Conservation (phyloP, 345 rosid genomes). For the Anacardium occidentale region DNA sequence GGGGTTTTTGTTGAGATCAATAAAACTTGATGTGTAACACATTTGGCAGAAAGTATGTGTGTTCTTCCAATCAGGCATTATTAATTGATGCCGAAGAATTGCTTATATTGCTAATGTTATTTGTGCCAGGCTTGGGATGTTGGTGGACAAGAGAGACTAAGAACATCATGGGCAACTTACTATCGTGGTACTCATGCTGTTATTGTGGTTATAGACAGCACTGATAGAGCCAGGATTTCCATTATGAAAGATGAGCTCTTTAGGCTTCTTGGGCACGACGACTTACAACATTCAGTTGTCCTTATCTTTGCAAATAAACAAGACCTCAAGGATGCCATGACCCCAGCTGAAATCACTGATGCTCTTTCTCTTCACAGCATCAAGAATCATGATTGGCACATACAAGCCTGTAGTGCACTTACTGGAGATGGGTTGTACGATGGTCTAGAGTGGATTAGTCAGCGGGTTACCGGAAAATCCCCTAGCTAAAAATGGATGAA, state of each 20-base stretch:
- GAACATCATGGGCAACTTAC: conserved; percentile 96
- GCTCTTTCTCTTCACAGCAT: conserved; percentile 92
- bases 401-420: conserved; percentile 87
- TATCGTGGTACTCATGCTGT: conserved; percentile 91
- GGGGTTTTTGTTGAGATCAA: too few species aligned
- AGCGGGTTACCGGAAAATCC: conserved; percentile 77
- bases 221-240: conserved; percentile 87
- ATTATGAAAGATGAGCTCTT: conserved; percentile 85
- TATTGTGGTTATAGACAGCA: conserved; percentile 84
- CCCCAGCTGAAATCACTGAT: conserved; percentile 83
- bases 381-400: conserved; percentile 97
- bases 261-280: conserved; percentile 77
- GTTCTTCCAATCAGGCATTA: background rate
- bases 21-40: too few species aligned
- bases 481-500: conserved; percentile 34
- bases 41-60: background rate
- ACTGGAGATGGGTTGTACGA: conserved; percentile 87
- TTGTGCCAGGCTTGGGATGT: conserved; percentile 84
- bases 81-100: background rate
- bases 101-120: conserved; percentile 10
- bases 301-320: conserved; percentile 91
- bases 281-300: conserved; percentile 68
- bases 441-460: conserved; percentile 89
- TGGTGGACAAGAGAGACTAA: conserved; percentile 91
- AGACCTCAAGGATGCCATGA: conserved; percentile 90